These are phyloP conservation scores for Phanerochaete sordida DNA, from an alignment of 768 basidiomycete species.

Conservation along the genomic window DNA sequence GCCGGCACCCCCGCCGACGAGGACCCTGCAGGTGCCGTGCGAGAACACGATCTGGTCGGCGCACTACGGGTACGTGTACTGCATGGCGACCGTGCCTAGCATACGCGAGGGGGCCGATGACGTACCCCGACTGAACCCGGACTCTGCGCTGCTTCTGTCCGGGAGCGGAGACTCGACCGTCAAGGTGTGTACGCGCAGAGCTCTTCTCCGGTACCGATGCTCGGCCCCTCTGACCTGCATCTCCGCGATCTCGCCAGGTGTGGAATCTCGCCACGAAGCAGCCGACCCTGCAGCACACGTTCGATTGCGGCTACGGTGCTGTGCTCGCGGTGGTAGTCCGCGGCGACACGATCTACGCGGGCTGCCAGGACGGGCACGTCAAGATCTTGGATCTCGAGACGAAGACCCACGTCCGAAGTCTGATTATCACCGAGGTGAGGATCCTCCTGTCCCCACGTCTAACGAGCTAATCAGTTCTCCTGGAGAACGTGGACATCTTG, in stretches of 20 bases:
- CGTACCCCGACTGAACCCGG: slow-evolving; percentile 16
- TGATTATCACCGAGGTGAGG: slow-evolving; percentile 78
- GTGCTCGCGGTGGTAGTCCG: slow-evolving; percentile 74
- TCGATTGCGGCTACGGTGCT: slow-evolving; percentile 72
- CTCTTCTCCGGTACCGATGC: not conserved
- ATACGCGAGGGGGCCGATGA: slow-evolving; percentile 36
- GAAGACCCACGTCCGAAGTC: slow-evolving; percentile 77
- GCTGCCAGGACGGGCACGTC: slow-evolving; percentile 92
- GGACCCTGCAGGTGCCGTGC: slow-evolving; percentile 53
- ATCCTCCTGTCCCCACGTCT: not conserved
- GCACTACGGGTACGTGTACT: slow-evolving; percentile 94
- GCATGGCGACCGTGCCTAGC: slow-evolving; percentile 54
- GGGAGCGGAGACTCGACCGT: slow-evolving; percentile 91
- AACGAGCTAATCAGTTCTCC: not conserved
- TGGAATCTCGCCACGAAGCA: slow-evolving; percentile 54
- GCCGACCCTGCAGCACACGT: slow-evolving; percentile 57
- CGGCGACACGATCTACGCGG: slow-evolving; percentile 85
- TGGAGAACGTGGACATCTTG: slow-evolving; percentile 77
- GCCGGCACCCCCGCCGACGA: slow-evolving; percentile 24
- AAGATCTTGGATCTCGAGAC: slow-evolving; percentile 91
- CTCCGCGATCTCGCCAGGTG: slow-evolving; percentile 37
- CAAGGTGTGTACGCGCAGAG: slow-evolving; percentile 48
- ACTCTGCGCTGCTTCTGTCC: slow-evolving; percentile 50
- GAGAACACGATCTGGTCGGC: slow-evolving; percentile 81
- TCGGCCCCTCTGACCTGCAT: not conserved